Conservation (phyloP, 1,284 basidiomycete species). For the Ustanciosporium gigantosporum region DNA sequence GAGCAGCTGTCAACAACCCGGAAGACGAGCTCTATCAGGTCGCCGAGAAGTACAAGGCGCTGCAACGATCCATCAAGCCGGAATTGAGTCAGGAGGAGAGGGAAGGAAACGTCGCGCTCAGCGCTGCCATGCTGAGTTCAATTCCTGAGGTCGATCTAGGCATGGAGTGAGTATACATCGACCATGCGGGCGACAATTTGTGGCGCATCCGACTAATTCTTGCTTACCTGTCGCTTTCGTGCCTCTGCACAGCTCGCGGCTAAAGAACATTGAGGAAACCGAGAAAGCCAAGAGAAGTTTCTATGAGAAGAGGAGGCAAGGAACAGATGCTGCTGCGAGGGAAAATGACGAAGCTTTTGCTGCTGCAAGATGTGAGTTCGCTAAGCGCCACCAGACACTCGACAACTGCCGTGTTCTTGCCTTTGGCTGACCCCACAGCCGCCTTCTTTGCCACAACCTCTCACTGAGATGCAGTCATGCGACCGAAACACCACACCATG, state of each 20-base stretch:
- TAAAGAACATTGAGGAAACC: slow-evolving; percentile 94
- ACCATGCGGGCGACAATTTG: background rate
- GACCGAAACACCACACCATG: slow-evolving; percentile 74
- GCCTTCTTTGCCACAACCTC: too few species aligned
- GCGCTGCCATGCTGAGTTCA: slow-evolving; percentile 88
- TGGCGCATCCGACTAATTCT: background rate
- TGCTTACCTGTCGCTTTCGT: too few species aligned
- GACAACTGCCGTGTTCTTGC: too few species aligned
- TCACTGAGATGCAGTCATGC: slow-evolving; percentile 73
- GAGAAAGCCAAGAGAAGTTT: slow-evolving; percentile 88
- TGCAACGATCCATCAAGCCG: slow-evolving; percentile 62
- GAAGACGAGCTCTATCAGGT: slow-evolving; percentile 80
- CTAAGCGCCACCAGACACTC: too few species aligned
- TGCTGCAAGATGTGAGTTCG: slow-evolving; percentile 69
- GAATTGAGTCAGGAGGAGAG: slow-evolving; percentile 67
- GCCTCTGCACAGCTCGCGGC: slow-evolving; percentile 72
- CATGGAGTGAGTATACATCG: slow-evolving; percentile 77
- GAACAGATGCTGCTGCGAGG: slow-evolving; percentile 63
- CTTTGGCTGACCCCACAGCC: too few species aligned
- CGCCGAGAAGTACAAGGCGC: slow-evolving; percentile 69
- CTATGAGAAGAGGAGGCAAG: slow-evolving; percentile 71
- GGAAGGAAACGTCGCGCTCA: slow-evolving; percentile 90
- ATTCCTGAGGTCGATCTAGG: slow-evolving; percentile 94
- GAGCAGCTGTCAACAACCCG: slow-evolving; percentile 65
- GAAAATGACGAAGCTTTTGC: slow-evolving; percentile 76